A percentile compares a stretch with the other conserved stretches of the same genome.
Conservation (phyloP, 495 filamentous ascomycete genomes). For the Hypoxylon trugodes region DNA sequence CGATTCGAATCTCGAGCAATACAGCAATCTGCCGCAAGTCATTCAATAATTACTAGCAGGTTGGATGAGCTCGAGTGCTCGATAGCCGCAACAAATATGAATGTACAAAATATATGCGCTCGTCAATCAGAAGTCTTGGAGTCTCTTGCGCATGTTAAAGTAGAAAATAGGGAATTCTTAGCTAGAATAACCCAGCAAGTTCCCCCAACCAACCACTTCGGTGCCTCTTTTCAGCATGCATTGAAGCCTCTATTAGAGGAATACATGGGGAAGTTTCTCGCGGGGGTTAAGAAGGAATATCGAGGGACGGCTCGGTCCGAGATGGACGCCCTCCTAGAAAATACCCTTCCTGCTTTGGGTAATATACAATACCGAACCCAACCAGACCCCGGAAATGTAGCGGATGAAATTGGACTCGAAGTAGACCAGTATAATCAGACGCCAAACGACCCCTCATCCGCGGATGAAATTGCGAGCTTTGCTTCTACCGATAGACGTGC, state of each 20-base stretch:
- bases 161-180: constrained; percentile 14
- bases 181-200: neutral
- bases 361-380: neutral
- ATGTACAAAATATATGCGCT: neutral
- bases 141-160: constrained; percentile 14
- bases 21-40: neutral
- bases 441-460: neutral
- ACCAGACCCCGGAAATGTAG: too few species aligned
- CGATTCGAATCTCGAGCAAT: constrained; percentile 1
- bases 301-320: constrained; percentile 9
- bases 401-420: neutral
- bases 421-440: neutral
- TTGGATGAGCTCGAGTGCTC: neutral
- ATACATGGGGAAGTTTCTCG: neutral
- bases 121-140: constrained; percentile 9
- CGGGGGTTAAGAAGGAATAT: constrained; percentile 14
- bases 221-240: neutral
- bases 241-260: constrained; percentile 11
- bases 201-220: neutral
- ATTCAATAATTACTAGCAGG: neutral
- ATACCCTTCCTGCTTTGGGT: neutral
- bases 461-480: neutral
- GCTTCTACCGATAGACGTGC: neutral
- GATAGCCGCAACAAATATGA: neutral
- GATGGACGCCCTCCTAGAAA: constrained; percentile 1